phyloP scores from a whole-genome alignment of 495 filamentous ascomycete genomes.

The Penicillium cosmopolitanum region DNA sequence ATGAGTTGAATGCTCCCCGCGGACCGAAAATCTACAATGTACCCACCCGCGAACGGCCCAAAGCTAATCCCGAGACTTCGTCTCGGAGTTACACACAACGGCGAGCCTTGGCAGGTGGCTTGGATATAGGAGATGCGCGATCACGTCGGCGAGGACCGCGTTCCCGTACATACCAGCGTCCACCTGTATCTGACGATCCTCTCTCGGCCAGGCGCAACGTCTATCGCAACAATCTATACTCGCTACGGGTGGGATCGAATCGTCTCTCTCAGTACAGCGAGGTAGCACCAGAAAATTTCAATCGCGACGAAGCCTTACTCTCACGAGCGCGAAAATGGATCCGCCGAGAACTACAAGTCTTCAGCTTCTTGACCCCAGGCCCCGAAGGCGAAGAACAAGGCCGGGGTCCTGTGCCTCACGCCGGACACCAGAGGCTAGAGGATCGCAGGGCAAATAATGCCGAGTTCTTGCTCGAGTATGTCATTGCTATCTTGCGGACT shows the following conservation, averaged over 20 bases:
- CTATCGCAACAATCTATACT: slow-evolving; percentile 78
- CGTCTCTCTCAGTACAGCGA: slow-evolving; percentile 76
- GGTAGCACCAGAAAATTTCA: slow-evolving; percentile 70
- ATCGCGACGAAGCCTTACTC: slow-evolving; percentile 64
- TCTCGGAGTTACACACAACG: not conserved
- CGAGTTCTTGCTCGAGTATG: slow-evolving; percentile 89
- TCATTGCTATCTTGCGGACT: slow-evolving; percentile 84
- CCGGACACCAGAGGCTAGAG: slow-evolving; percentile 41
- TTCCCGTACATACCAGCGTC: slow-evolving; percentile 26
- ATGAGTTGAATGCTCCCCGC: slow-evolving; percentile 56
- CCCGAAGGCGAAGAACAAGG: slow-evolving; percentile 26
- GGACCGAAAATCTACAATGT: slow-evolving; percentile 61
- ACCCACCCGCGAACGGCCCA: slow-evolving; percentile 24
- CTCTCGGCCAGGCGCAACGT: slow-evolving; percentile 71
- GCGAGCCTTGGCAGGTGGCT: slow-evolving; percentile 2
- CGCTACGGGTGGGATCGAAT: slow-evolving; percentile 84
- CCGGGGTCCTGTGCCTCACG: slow-evolving; percentile 28
- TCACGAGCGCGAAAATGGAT: slow-evolving; percentile 88
- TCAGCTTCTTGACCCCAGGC: slow-evolving; percentile 67
- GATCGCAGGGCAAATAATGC: slow-evolving; percentile 70
- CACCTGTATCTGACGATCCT: slow-evolving; percentile 54
- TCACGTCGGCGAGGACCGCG: slow-evolving; percentile 31
- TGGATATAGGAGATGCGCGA: slow-evolving; percentile 5
- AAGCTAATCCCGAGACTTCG: slow-evolving; percentile 9
- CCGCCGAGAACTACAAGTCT: slow-evolving; percentile 85